Evolutionary conservation across 345 rosid genomes (phyloP), one percentile per base, ranked within the genome.

Genomic region (Limnanthes douglasii): DNA sequence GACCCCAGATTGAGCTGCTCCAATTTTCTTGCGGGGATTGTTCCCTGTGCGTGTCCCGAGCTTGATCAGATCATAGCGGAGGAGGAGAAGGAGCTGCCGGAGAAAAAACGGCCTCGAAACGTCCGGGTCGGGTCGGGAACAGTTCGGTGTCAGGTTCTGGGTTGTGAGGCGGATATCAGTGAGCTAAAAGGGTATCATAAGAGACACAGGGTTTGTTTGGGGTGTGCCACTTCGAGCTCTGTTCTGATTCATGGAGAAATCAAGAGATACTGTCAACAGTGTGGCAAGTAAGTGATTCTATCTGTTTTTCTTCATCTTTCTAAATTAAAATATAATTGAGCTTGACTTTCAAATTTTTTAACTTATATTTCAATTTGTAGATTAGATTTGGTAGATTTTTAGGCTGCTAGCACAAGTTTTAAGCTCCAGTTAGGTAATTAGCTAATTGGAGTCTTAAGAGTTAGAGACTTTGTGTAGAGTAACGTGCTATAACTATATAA

Each of bases 221-320:
- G 73, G 17, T 90, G 96, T 50, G 98, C 93, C 2, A 72, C 66
- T 54, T 73, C 96, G 0, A 46, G 51, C 12, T 18, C 58, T 22
- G 94, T 85, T 33, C 30, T 63, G 29, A 57, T 90, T 24, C 82
- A 80, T 0, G 86, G 88, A 13, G 75, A 69, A 24, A 53, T 43
- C 34, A 90, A 73, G 72, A 70, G 98, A 75, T 90, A 90, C 56
- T 90, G 98, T 41, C 98, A 90, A 52, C 98, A 90, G 88, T 90
- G 98, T 55, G 96, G 94, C 68, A 90, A 90, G 98, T 90, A 56
- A 40, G 64, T 23, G 23, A 3, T 15, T 8, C 3, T 23, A 27
- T 41, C 5, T 27, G 5, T 3, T 5, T 12, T 11, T 11, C 6
- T 7, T 12, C 2, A 8, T 24, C 27, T 8, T 5, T 16, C n/a